phyloP scores from a whole-genome alignment of 306 rosid genomes.

The Parietaria judaica region DNA sequence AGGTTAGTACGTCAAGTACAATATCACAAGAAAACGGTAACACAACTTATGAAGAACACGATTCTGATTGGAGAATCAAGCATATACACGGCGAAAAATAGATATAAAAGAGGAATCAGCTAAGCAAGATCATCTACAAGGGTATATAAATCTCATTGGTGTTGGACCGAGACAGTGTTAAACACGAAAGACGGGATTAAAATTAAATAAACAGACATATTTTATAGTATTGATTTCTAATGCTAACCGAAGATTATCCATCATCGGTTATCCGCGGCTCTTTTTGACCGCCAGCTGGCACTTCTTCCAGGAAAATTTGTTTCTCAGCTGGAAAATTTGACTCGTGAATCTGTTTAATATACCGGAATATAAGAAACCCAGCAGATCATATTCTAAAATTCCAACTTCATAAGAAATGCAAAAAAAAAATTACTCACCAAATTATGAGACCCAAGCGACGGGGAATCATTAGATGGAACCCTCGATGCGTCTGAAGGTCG shows the following conservation, averaged over 20 bases:
- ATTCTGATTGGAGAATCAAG: too few species aligned
- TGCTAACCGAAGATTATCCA: constrained; percentile 14
- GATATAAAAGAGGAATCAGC: not conserved
- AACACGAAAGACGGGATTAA: not conserved
- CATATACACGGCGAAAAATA: not conserved
- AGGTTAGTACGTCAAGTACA: too few species aligned
- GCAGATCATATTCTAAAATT: constrained; percentile 5
- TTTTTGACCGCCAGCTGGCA: constrained; percentile 21
- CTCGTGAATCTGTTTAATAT: constrained; percentile 34
- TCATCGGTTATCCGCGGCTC: constrained; percentile 11
- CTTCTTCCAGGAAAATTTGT: constrained; percentile 40
- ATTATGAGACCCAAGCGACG: constrained; percentile 29
- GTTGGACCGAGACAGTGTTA: not conserved
- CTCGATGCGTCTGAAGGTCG: constrained; percentile 51
- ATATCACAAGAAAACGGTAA: too few species aligned
- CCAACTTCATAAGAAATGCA: not conserved
- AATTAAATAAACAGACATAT: not conserved
- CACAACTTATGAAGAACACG: too few species aligned
- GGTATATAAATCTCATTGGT: not conserved
- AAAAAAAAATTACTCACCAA: constrained; percentile 32
- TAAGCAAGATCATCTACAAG: not conserved
- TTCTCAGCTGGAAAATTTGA: constrained; percentile 39
- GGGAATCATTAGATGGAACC: constrained; percentile 21
- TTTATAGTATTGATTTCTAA: constrained; percentile 4
- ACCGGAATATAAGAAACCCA: constrained; percentile 22